Evolutionary conservation across 352 stramenopile genomes (phyloP).

Genomic region (Globisporangium nagaii): DNA sequence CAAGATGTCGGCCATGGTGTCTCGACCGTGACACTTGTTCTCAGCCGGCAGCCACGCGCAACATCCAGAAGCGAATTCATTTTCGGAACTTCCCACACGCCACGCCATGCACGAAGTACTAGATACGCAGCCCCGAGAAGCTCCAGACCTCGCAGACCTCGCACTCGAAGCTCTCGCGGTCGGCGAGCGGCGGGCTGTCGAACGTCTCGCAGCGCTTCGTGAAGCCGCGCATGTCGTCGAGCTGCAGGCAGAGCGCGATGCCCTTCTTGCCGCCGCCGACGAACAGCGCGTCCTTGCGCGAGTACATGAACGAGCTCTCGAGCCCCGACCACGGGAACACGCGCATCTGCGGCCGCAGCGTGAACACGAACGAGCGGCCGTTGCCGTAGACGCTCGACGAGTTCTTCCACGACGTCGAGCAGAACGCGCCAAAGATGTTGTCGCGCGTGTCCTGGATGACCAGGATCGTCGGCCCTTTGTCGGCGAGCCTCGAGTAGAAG

Average conservation of each 20-base stretch:
- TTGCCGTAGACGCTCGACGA: slow-evolving; percentile 62
- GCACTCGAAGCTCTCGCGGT: slow-evolving; percentile 49
- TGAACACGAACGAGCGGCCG: slow-evolving; percentile 70
- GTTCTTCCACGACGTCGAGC: slow-evolving; percentile 54
- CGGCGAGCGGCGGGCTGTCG: slow-evolving; percentile 43
- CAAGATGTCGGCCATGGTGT: no score
- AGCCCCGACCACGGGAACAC: slow-evolving; percentile 56
- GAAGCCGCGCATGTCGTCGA: slow-evolving; percentile 71
- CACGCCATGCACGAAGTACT: no score
- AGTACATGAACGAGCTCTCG: slow-evolving; percentile 73
- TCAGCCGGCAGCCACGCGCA: no score
- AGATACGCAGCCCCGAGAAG: slow-evolving; percentile 66
- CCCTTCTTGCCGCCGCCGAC: slow-evolving; percentile 61
- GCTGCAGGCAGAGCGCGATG: slow-evolving; percentile 62
- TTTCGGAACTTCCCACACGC: no score
- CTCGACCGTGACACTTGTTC: no score
- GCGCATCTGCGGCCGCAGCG: slow-evolving; percentile 47
- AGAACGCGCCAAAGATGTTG: slow-evolving; percentile 76
- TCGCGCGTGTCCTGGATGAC: slow-evolving; percentile 63
- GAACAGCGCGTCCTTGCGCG: slow-evolving; percentile 44
- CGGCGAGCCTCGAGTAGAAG: slow-evolving; percentile 52
- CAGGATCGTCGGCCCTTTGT: slow-evolving; percentile 59
- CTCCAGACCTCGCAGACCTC: slow-evolving; percentile 67
- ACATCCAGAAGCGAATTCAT: no score
- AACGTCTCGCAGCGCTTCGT: slow-evolving; percentile 60